These are phyloP conservation scores for Myrmaecium sp. DNA, from an alignment of 2,329 filamentous ascomycete genomes.

Conservation along the genomic window DNA sequence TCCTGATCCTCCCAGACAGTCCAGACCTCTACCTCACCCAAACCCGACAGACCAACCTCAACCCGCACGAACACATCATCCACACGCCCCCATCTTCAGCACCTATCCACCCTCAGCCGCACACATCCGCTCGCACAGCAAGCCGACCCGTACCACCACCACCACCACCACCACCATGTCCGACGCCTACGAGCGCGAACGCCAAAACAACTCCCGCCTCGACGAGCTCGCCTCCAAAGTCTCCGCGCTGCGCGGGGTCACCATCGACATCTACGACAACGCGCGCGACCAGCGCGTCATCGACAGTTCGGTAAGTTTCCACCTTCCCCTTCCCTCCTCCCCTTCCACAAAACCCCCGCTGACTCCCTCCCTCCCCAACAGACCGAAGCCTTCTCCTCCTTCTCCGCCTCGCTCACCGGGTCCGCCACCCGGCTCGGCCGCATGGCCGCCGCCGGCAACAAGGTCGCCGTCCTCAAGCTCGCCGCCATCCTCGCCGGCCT, in stretches of 20 bases:
- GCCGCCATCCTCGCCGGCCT: constrained; percentile 61
- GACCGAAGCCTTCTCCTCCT: constrained; percentile 81
- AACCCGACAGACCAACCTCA: too few relatives aligned
- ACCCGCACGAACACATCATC: too few relatives aligned
- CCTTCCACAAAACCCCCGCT: background rate
- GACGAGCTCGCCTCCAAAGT: constrained; percentile 85
- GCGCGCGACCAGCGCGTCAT: constrained; percentile 77
- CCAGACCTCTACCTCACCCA: too few relatives aligned
- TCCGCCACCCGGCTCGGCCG: constrained; percentile 67
- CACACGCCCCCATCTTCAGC: too few relatives aligned
- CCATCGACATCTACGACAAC: constrained; percentile 95
- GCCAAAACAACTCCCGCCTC: constrained; percentile 88
- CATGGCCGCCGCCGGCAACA: constrained; percentile 85
- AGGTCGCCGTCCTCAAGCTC: constrained; percentile 77
- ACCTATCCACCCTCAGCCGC: too few relatives aligned
- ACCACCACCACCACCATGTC: constrained; percentile 25
- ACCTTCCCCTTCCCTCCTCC: constrained; percentile 1
- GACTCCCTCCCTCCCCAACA: constrained; percentile 17
- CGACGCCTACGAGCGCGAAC: constrained; percentile 41
- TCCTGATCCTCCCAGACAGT: too few relatives aligned
- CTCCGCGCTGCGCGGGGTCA: constrained; percentile 78
- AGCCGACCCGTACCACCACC: background rate
- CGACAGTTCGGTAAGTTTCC: constrained; percentile 56
- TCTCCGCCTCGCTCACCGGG: constrained; percentile 67
- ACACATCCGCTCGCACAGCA: constrained; percentile 1